These are phyloP conservation scores for Calonectria ilicicola DNA, from an alignment of 2,329 filamentous ascomycete species.

Conservation along the genomic window DNA sequence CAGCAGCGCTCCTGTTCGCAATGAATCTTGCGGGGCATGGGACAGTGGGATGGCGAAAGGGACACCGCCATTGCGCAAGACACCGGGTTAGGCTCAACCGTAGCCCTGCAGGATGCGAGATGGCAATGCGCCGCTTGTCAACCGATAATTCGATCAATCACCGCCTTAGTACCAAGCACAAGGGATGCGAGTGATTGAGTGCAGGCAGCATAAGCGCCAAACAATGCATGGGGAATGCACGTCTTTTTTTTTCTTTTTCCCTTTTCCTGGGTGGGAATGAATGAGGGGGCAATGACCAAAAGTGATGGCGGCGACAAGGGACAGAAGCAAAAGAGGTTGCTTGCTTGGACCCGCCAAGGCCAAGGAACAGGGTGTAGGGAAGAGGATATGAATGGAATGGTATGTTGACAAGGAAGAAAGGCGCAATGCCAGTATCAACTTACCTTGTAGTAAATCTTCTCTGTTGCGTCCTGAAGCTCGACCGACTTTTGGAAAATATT, in stretches of 20 bases:
- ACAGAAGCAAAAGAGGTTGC: conserved; percentile 9
- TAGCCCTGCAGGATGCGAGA: conserved; percentile 34
- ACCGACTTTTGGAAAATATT: conserved; percentile 85
- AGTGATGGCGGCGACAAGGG: not conserved
- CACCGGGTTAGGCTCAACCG: conserved; percentile 39
- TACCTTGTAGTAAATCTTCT: conserved; percentile 97
- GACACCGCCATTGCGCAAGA: conserved; percentile 38
- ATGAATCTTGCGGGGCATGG: conserved; percentile 28
- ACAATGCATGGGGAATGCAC: conserved; percentile 8
- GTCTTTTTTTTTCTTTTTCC: not conserved
- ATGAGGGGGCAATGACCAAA: not conserved
- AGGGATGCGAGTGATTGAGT: conserved; percentile 25
- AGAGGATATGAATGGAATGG: conserved; percentile 1
- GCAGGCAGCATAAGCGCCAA: conserved; percentile 28
- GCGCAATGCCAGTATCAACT: conserved; percentile 43
- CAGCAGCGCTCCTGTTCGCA: conserved; percentile 25
- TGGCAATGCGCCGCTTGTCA: conserved; percentile 33
- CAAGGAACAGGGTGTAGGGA: conserved; percentile 13
- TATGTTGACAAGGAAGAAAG: not conserved
- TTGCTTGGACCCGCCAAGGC: conserved; percentile 11
- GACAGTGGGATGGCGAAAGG: conserved; percentile 34
- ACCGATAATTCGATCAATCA: conserved; percentile 22
- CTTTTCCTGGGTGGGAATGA: not conserved
- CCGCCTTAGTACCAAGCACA: conserved; percentile 19
- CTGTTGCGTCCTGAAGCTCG: conserved; percentile 70